phyloP scores from a whole-genome alignment of 495 filamentous ascomycete species.

The Penicillium ucsense region DNA sequence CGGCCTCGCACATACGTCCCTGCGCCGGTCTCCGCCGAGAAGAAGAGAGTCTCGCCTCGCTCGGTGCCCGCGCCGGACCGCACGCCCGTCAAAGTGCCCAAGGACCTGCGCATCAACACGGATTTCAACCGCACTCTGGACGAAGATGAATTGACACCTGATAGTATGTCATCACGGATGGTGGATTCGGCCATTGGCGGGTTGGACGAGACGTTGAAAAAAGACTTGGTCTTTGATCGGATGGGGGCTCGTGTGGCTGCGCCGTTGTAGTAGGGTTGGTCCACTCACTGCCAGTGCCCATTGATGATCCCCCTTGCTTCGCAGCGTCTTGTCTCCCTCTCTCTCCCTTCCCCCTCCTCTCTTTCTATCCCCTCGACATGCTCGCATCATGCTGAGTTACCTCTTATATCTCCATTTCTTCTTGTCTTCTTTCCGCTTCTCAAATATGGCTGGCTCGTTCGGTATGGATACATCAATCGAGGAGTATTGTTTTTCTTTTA shows the following conservation, averaged over 20 bases:
- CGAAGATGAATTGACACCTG: conserved; percentile 50
- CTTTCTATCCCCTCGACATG: no score
- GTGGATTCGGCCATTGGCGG: conserved; percentile 43
- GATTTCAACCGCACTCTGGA: conserved; percentile 29
- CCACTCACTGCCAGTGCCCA: neutral
- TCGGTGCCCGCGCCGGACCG: conserved; percentile 18
- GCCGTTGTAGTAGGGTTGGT: conserved; percentile 8
- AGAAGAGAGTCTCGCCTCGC: conserved; percentile 11
- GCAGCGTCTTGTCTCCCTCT: no score
- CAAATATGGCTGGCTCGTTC: no score
- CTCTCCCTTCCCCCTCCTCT: no score
- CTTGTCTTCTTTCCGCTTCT: no score
- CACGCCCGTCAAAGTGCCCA: conserved; percentile 27
- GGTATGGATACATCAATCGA: neutral
- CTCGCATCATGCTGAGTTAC: no score
- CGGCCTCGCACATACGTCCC: conserved; percentile 32
- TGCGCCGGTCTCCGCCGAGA: conserved; percentile 16
- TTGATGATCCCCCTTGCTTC: no score
- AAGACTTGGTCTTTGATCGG: conserved; percentile 32
- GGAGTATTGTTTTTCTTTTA: neutral
- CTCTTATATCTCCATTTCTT: no score
- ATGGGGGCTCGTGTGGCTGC: conserved; percentile 33
- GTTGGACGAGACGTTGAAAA: conserved; percentile 29
- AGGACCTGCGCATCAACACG: conserved; percentile 37
- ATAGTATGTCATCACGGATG: conserved; percentile 59